Base-by-base conservation (phyloP, 2,329 filamentous ascomycete genomes). In the Ophiostoma sp. region DNA sequence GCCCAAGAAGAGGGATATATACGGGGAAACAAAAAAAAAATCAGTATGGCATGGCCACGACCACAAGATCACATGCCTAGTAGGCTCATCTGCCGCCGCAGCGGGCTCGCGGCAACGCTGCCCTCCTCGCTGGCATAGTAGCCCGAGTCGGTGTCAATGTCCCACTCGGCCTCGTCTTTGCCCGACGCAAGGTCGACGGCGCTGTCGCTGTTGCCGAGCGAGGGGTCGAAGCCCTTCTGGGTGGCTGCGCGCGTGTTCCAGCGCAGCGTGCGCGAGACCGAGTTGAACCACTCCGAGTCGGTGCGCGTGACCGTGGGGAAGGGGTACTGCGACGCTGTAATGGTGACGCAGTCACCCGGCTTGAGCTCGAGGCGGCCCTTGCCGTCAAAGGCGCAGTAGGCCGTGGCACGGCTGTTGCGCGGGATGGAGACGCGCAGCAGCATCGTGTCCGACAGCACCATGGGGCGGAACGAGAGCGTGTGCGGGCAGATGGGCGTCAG, bases 401-500 rank as follows among this genome's bases (percentile, higher is more conserved):
- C 95, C 0, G 93, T 97, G 16, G 93, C 94, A 64, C 95, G 90
- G 52, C 92, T 96, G 75, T 89, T 88, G 71, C 85, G 84, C 0
- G 95, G 95, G 12, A 99, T 89, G 5, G 90, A 90, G 66, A 99
- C 91, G 66, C 93, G 92, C 70, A 99, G 86, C 16, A 93, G 88
- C 83, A 97, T 92, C 68, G 91, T 95, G 80, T 99, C 95, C 65
- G 93, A 96, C 65, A 99, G 87, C 7, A 99, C 91, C 95, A 99
- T 98, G 45, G 95, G 95, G 9, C 95, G 88, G 86, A 99, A 99
- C 14, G 92, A 97, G 16, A 99, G 84, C 0, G 94, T 98, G 76
- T 99, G 95, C 8, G 95, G 95, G 79, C 95, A 99, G 78, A 99
- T 98, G 27, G 95, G 95, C 0, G 95, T 99, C 67, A 99, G 86